These are phyloP conservation scores for Verruconis gallopava DNA, from an alignment of 2,329 filamentous ascomycete species.

Conservation along the genomic window DNA sequence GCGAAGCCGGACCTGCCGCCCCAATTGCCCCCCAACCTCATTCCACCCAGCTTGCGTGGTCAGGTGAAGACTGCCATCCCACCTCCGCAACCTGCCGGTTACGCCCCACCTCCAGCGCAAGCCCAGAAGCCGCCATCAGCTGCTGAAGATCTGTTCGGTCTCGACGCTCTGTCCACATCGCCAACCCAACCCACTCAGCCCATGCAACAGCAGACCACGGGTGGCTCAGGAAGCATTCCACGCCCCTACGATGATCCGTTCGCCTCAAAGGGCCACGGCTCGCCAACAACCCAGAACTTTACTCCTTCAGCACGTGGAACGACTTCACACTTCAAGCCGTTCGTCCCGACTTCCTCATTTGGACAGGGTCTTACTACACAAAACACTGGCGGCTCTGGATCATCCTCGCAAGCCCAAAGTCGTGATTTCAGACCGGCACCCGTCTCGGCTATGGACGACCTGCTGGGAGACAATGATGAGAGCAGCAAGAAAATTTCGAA, in stretches of 20 bases:
- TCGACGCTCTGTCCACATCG: constrained; percentile 57
- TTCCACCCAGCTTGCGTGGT: constrained; percentile 74
- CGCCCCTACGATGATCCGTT: constrained; percentile 49
- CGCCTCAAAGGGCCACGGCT: constrained; percentile 35
- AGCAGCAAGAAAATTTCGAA: constrained; percentile 76
- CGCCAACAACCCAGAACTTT: constrained; percentile 21
- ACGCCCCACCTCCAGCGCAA: constrained; percentile 14
- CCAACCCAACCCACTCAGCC: constrained; percentile 40
- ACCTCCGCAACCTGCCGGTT: constrained; percentile 30
- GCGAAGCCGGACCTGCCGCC: constrained; percentile 57
- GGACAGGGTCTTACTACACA: constrained; percentile 70
- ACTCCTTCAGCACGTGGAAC: constrained; percentile 27
- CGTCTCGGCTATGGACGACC: constrained; percentile 56
- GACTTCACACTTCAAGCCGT: constrained; percentile 64
- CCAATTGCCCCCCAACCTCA: constrained; percentile 63
- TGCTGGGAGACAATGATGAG: constrained; percentile 85
- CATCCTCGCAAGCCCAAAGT: constrained; percentile 24
- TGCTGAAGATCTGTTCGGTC: constrained; percentile 83
- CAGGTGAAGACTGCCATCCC: constrained; percentile 36
- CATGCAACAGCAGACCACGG: constrained; percentile 58
- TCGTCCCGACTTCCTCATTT: constrained; percentile 84
- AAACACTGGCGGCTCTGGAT: constrained; percentile 51
- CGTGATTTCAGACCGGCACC: constrained; percentile 13
- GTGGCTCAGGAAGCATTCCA: constrained; percentile 45
- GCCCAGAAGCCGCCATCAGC: constrained; percentile 46